A percentile compares a stretch with the other conserved stretches of the same genome.
These are phyloP conservation scores for Nannochloropsis oceanica DNA, from an alignment of 108 stramenopile genomes.

Conservation along the genomic window DNA sequence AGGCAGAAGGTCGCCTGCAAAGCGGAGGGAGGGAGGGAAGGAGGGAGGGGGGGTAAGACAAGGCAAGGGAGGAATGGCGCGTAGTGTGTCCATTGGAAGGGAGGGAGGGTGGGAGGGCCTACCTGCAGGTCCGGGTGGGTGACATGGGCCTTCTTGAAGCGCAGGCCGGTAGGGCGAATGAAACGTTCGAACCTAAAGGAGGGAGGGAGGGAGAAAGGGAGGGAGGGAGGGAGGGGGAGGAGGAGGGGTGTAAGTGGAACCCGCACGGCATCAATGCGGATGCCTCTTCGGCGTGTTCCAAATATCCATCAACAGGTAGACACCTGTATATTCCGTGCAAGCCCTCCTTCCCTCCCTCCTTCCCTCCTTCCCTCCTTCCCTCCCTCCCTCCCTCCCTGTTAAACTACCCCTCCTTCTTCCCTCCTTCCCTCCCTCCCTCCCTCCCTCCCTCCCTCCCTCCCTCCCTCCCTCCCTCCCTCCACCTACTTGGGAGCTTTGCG, in stretches of 20 bases:
- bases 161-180: slow-evolving; percentile 87
- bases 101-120: too few species aligned
- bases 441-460: background rate
- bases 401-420: background rate
- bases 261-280: too few species aligned
- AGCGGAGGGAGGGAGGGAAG: background rate
- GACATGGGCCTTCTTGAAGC: slow-evolving; percentile 97
- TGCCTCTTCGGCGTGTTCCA: too few species aligned
- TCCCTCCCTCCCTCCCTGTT: background rate
- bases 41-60: background rate
- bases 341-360: background rate
- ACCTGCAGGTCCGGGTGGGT: slow-evolving; percentile 87
- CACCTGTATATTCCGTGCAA: too few species aligned
- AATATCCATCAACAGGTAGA: too few species aligned
- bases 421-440: background rate
- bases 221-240: background rate
- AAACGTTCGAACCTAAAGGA: slow-evolving; percentile 60
- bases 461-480: background rate
- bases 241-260: background rate
- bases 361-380: background rate
- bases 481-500: slow-evolving; percentile 95
- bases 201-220: background rate
- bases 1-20: slow-evolving; percentile 88
- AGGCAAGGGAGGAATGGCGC: background rate
- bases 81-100: too few species aligned